Conservation (phyloP, 2,329 filamentous ascomycete species). For the Cladosporium sp. region DNA sequence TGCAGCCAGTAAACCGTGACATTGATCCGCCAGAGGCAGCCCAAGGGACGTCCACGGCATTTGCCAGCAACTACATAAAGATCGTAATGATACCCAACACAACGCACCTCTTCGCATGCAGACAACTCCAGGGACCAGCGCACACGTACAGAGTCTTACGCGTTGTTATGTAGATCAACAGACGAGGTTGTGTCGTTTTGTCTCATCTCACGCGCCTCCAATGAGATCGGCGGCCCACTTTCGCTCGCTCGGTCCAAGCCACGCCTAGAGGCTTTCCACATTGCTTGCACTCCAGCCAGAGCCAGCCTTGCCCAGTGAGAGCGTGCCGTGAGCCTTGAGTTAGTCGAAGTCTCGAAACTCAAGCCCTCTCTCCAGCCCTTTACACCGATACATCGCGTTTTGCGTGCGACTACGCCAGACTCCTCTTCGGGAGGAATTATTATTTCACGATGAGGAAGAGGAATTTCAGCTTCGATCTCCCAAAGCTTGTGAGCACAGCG, state of each 20-base stretch:
- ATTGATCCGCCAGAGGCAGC: not conserved
- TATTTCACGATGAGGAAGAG: constrained; percentile 37
- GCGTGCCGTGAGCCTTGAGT: not conserved
- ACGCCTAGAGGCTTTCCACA: constrained; percentile 2
- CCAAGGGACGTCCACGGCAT: not conserved
- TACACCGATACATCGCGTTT: constrained; percentile 2
- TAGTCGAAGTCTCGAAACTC: constrained; percentile 3
- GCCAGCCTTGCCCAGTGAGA: not conserved
- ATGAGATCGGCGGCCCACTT: constrained; percentile 6
- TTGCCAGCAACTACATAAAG: not conserved
- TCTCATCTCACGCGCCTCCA: constrained; percentile 12
- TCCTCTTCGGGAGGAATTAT: constrained; percentile 5
- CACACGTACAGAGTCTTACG: constrained; percentile 10
- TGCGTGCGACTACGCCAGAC: constrained; percentile 4
- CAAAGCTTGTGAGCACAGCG: constrained; percentile 39
- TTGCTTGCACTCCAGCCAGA: constrained; percentile 8
- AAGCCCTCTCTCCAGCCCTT: constrained; percentile 4
- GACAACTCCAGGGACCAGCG: not conserved
- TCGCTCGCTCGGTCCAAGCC: constrained; percentile 1
- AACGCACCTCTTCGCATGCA: not conserved
- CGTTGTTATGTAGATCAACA: constrained; percentile 13
- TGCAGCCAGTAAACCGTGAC: not conserved
- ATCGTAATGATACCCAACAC: not conserved
- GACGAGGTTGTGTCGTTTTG: constrained; percentile 5
- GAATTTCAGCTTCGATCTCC: constrained; percentile 48